phyloP scores from a whole-genome alignment of 768 basidiomycete species.

The Lentinula sp. region DNA sequence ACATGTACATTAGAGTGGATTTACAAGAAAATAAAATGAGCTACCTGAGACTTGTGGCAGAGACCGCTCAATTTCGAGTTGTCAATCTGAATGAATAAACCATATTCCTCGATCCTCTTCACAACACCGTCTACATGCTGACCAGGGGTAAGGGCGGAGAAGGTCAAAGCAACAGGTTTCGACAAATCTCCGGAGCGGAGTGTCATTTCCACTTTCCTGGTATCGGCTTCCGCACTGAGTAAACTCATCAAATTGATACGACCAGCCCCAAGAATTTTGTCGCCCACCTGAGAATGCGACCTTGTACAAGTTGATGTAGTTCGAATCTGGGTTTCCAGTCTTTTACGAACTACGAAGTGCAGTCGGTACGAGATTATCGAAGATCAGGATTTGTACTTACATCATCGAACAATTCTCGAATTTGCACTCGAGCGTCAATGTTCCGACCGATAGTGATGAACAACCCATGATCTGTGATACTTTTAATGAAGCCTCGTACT shows the following conservation, averaged over 20 bases:
- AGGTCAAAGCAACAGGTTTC: conserved; percentile 31
- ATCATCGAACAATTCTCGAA: conserved; percentile 89
- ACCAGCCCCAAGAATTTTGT: neutral
- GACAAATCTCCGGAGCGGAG: conserved; percentile 64
- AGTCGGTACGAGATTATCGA: neutral
- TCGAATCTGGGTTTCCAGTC: conserved; percentile 88
- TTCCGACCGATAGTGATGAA: conserved; percentile 82
- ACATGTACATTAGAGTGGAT: neutral
- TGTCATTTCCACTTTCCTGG: conserved; percentile 86
- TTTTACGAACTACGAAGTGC: conserved; percentile 72
- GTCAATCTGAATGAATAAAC: conserved; percentile 89
- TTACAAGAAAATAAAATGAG: conserved; percentile 9
- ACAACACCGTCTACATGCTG: conserved; percentile 78
- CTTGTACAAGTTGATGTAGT: conserved; percentile 79
- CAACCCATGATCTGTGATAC: conserved; percentile 77
- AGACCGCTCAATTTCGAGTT: conserved; percentile 81
- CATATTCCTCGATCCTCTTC: conserved; percentile 81
- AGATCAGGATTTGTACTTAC: conserved; percentile 31
- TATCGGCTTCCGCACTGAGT: conserved; percentile 59
- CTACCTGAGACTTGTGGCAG: conserved; percentile 90
- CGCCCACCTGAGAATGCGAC: conserved; percentile 72
- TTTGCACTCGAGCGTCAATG: conserved; percentile 90
- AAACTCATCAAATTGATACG: neutral
- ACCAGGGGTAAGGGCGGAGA: conserved; percentile 63
- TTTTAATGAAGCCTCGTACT: conserved; percentile 89